Evolutionary conservation across 2,329 filamentous ascomycete genomes (phyloP).

Genomic region (Rhexocercosporidium sp.): DNA sequence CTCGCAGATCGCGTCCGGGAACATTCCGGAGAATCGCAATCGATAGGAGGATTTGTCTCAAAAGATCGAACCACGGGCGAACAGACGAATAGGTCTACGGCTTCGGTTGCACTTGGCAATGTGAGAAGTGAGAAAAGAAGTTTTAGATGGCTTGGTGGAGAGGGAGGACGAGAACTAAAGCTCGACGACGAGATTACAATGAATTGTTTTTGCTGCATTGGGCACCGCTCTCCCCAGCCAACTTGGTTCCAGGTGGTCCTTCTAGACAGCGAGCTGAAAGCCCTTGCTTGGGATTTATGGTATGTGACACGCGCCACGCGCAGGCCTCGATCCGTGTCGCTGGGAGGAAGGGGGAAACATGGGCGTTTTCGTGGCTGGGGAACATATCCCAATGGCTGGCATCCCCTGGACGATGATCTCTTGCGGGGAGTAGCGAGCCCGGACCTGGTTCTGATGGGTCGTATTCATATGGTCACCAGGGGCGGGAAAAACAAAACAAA

Average conservation of each 20-base stretch:
- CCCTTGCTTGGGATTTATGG: neutral
- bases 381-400: neutral
- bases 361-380: slow-evolving; percentile 12
- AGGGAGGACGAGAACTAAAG: slow-evolving; percentile 1
- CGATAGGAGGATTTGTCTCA: slow-evolving; percentile 20
- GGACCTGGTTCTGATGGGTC: slow-evolving; percentile 5
- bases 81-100: neutral
- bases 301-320: slow-evolving; percentile 12
- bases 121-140: slow-evolving; percentile 1
- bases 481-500: neutral
- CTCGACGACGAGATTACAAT: slow-evolving; percentile 1
- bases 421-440: slow-evolving; percentile 3
- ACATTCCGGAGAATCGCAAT: slow-evolving; percentile 13
- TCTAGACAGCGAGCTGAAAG: neutral
- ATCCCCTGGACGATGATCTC: neutral
- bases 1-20: slow-evolving; percentile 12
- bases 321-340: neutral
- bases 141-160: neutral
- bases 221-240: neutral
- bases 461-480: neutral
- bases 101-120: slow-evolving; percentile 2
- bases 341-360: slow-evolving; percentile 5
- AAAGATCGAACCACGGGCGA: slow-evolving; percentile 18
- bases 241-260: neutral
- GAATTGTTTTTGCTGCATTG: slow-evolving; percentile 7